Conservation (phyloP, 139 green algal species). For the Dunaliella primolecta region DNA sequence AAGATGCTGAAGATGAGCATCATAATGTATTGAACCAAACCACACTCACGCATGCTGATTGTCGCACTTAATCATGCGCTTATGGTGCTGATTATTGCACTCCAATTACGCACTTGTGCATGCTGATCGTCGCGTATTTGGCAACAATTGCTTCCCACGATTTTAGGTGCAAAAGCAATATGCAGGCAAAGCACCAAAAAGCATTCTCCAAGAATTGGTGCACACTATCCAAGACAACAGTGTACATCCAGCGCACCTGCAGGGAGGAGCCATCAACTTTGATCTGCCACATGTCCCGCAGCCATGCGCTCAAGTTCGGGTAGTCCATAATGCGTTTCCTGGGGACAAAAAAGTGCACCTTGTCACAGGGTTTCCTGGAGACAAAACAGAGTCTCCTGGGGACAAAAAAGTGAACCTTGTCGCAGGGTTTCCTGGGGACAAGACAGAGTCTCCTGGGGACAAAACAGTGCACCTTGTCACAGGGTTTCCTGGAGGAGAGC, state of each 20-base stretch:
- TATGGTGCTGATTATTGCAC: neutral
- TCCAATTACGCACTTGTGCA: neutral
- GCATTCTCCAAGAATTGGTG: neutral
- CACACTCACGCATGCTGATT: neutral
- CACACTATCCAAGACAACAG: neutral
- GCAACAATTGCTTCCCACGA: neutral
- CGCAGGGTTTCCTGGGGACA: neutral
- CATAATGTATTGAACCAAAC: neutral
- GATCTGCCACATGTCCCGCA: slow-evolving; percentile 79
- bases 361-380: neutral
- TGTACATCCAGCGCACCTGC: slow-evolving; percentile 39
- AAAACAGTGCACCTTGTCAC: neutral
- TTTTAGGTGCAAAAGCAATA: neutral
- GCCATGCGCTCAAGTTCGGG: slow-evolving; percentile 74
- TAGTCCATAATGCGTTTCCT: slow-evolving; percentile 67
- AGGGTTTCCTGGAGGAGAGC: neutral
- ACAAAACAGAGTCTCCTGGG: slow-evolving; percentile 25
- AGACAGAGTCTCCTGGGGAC: slow-evolving; percentile 19
- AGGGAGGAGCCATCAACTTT: slow-evolving; percentile 34
- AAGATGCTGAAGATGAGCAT: neutral
- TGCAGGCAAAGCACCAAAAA: neutral
- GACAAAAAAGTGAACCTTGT: neutral
- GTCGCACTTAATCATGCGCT: neutral
- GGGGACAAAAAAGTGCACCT: neutral
- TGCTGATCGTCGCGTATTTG: neutral